phyloP scores from a whole-genome alignment of 306 rosid genomes.

The Lithocarpus polystachyus region DNA sequence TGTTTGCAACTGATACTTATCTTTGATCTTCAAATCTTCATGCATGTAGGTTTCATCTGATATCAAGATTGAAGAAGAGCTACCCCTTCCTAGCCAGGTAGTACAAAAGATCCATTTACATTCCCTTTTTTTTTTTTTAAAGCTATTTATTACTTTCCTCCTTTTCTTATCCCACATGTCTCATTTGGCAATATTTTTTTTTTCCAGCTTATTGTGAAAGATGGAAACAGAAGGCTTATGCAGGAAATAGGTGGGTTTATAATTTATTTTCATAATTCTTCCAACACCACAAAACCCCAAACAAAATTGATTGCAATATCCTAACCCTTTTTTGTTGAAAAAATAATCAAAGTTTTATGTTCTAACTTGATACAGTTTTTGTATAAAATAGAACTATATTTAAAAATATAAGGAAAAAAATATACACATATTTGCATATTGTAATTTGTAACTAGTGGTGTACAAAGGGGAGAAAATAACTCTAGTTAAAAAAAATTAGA shows the following conservation, averaged over 20 bases:
- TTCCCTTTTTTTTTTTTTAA: background rate
- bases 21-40: background rate
- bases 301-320: too few relatives aligned
- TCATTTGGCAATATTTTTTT: background rate
- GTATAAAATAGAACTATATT: too few relatives aligned
- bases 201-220: slow-evolving; percentile 36
- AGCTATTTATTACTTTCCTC: background rate
- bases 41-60: slow-evolving; percentile 49
- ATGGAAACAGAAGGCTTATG: slow-evolving; percentile 49
- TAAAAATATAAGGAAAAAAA: too few relatives aligned
- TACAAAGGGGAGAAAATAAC: too few relatives aligned
- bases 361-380: too few relatives aligned
- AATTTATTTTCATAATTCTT: background rate
- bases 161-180: background rate
- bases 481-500: too few relatives aligned
- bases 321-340: too few relatives aligned
- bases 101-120: background rate
- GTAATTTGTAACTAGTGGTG: too few relatives aligned
- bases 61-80: slow-evolving; percentile 29
- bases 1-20: background rate
- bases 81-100: background rate
- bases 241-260: slow-evolving; percentile 33
- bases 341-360: too few relatives aligned
- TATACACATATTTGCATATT: too few relatives aligned
- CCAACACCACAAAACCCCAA: too few relatives aligned